phyloP scores from a whole-genome alignment of 2,329 filamentous ascomycete genomes.

The Phyllosticta paracitricarpa region DNA sequence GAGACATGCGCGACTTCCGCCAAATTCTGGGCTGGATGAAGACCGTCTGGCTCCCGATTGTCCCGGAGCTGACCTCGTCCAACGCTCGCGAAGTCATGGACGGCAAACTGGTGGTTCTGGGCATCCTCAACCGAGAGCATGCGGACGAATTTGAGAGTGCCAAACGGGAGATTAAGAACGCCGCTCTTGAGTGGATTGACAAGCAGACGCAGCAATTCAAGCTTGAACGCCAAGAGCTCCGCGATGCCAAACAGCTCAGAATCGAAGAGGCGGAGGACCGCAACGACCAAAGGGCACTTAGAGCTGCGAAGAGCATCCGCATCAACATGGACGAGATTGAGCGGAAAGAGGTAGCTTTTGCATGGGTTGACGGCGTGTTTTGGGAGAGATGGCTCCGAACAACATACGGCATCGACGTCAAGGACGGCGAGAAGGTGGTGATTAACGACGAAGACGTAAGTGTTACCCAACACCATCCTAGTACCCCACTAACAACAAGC shows the following conservation, averaged over 20 bases:
- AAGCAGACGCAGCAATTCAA: conserved; percentile 88
- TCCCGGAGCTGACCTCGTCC: conserved; percentile 81
- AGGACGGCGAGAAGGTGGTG: conserved; percentile 79
- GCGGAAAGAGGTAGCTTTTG: conserved; percentile 83
- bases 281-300: conserved; percentile 75
- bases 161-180: conserved; percentile 86
- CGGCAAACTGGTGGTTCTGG: conserved; percentile 87
- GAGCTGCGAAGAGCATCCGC: conserved; percentile 79
- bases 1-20: conserved; percentile 78
- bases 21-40: conserved; percentile 87
- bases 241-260: conserved; percentile 86
- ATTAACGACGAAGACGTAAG: conserved; percentile 96
- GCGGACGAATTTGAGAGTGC: conserved; percentile 68
- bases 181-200: conserved; percentile 96
- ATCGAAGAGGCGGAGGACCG: conserved; percentile 95
- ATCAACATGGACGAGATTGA: conserved; percentile 85
- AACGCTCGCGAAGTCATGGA: conserved; percentile 95
- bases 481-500: conserved; percentile 1
- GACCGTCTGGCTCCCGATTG: conserved; percentile 88
- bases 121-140: conserved; percentile 71
- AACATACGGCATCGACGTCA: conserved; percentile 86
- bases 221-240: conserved; percentile 82
- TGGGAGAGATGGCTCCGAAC: conserved; percentile 95
- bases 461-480: conserved; percentile 14
- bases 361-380: conserved; percentile 94